Percentiles rank a stretch among this genome's conserved stretches.
Evolutionary conservation across 108 stramenopile species (phyloP).

Genomic region (Mayamaea pseudoterrestris): DNA sequence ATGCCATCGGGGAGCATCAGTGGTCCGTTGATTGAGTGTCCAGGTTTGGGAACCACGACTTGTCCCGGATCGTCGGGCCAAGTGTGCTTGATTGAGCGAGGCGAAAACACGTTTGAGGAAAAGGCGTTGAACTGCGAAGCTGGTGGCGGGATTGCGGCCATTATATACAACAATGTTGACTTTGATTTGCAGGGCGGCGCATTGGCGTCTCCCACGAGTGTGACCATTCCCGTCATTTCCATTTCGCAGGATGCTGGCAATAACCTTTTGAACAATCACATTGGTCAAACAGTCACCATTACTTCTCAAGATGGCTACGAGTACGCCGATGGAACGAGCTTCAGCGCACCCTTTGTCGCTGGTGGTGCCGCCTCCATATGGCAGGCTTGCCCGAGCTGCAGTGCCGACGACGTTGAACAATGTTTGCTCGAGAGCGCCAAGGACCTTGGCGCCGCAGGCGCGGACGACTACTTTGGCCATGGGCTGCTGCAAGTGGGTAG

Average conservation of each 20-base stretch:
- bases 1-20: neutral
- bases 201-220: neutral
- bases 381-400: neutral
- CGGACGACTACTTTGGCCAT: neutral
- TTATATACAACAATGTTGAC: neutral
- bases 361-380: conserved; percentile 27
- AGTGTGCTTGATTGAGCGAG: neutral
- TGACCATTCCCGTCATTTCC: neutral
- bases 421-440: neutral
- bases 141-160: neutral
- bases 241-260: neutral
- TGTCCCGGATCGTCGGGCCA: neutral
- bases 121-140: neutral
- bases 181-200: neutral
- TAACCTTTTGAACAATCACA: too few relatives aligned
- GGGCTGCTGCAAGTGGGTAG: neutral
- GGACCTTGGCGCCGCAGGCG: neutral
- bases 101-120: neutral
- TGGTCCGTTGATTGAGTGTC: neutral
- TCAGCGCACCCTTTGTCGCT: conserved; percentile 29
- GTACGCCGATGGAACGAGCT: conserved; percentile 8
- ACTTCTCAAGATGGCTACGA: neutral
- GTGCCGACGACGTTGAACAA: neutral
- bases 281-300: neutral
- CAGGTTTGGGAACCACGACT: too few relatives aligned